Evolutionary conservation across 345 rosid genomes (phyloP), one percentile per base, ranked within the genome.

Genomic region (Aquilaria sinensis): DNA sequence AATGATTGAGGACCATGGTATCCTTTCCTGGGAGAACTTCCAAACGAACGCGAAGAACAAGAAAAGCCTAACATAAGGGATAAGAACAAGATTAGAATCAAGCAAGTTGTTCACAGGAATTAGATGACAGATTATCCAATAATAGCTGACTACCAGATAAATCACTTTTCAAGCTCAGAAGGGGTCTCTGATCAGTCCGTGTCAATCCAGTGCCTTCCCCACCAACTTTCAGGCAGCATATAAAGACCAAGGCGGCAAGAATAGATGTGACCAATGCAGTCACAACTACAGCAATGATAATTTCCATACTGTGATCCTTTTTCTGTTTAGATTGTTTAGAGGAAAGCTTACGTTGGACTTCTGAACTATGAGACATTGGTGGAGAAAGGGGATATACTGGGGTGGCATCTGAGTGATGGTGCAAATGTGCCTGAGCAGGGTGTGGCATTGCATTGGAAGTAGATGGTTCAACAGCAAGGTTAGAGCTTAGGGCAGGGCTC

Each of bases 171-270:
- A 86, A 70, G 63, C 67, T 76, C 43, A 84, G 83, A 72, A 86
- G 88, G 53, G 96, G 96, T 60, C 77, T 85, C 48, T 91, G 96
- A 63, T 89, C 96, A 57, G 74, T 65, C 67, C 75, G 51, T 64
- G 63, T 65, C 70, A 54, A 45, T 55, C 74, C 82, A 76, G 69
- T 59, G 14, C 61, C 71, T 23, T 80, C 68, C 31, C 61, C 51
- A 33, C 60, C 64, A 37, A 73, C 52, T 70, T 33, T 78, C 1
- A 75, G 65, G 67, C 85, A 88, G 72, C 83, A 84, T 16, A 74
- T 67, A 74, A 84, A 85, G 34, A 95, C n/a, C 67, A 91, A 48
- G 7, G 90, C 78, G 41, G 75, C 87, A 46, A 89, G 32, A 56
- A 75, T 16, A 56, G 83, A 83, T 49, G 96, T 81, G 31, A 62